A percentile compares a stretch with the other conserved stretches of the same genome.
phyloP scores from a whole-genome alignment of 495 filamentous ascomycete genomes.

The Talaromyces stipitatus region DNA sequence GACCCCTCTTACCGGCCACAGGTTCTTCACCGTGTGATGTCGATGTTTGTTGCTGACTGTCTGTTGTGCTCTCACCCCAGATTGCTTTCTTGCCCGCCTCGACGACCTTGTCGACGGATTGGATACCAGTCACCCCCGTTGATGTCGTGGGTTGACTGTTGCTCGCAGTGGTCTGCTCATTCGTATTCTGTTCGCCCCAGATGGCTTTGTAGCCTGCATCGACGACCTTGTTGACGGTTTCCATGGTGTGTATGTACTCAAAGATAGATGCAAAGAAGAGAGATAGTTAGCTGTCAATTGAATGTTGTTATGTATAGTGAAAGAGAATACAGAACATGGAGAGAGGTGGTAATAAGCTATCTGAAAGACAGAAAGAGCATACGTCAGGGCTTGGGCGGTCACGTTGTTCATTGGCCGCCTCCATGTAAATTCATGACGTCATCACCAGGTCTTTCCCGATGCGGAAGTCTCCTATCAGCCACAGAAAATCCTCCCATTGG shows the following conservation, averaged over 20 bases:
- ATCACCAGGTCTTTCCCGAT: background rate
- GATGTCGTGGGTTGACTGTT: background rate
- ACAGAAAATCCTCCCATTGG: background rate
- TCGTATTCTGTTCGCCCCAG: conserved; percentile 20
- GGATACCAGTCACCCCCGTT: background rate
- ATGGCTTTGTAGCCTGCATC: conserved; percentile 26
- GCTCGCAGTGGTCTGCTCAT: background rate
- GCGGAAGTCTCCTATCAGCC: conserved; percentile 1
- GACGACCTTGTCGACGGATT: conserved; percentile 2
- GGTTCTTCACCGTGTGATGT: conserved; percentile 29
- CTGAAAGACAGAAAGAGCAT: background rate
- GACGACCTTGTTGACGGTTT: conserved; percentile 28
- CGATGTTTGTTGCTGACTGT: background rate
- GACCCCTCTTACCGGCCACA: conserved; percentile 14
- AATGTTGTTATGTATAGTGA: background rate
- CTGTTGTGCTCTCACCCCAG: background rate
- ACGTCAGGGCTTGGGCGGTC: background rate
- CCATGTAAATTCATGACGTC: background rate
- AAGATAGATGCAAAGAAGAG: background rate
- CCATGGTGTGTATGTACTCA: conserved; percentile 18
- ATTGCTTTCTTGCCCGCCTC: conserved; percentile 6
- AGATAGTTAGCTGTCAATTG: background rate
- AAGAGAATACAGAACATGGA: background rate
- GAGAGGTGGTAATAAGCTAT: background rate
- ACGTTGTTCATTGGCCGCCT: background rate